Percentiles rank a stretch among this genome's conserved stretches.
These are phyloP conservation scores for Aotearoamyces nothofagi DNA, from an alignment of 2,329 filamentous ascomycete genomes.

Conservation along the genomic window DNA sequence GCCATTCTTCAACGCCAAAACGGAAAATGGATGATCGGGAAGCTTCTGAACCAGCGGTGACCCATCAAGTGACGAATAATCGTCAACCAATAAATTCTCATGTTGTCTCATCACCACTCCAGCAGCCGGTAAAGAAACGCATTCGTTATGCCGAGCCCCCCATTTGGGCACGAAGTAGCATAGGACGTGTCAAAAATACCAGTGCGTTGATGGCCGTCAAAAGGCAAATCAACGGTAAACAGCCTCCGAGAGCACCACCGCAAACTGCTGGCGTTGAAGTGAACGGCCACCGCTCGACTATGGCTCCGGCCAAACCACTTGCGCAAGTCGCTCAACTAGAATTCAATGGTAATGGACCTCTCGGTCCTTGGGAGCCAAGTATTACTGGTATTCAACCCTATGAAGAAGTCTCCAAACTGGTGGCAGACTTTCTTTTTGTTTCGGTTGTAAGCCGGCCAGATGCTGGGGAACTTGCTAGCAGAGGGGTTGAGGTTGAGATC, in stretches of 20 bases:
- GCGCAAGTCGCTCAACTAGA: constrained; percentile 5
- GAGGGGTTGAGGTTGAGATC: constrained; percentile 70
- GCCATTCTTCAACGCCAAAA: constrained; percentile 9
- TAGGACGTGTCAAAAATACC: constrained; percentile 1
- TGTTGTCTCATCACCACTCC: constrained; percentile 9
- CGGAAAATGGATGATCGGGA: constrained; percentile 17
- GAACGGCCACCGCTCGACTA: constrained; percentile 11
- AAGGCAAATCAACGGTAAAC: constrained; percentile 7
- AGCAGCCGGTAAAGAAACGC: constrained; percentile 30
- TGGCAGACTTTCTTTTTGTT: constrained; percentile 71
- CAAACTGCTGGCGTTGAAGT: constrained; percentile 11
- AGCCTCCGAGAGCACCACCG: constrained; percentile 3
- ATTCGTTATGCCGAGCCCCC: constrained; percentile 35
- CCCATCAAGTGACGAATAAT: too few relatives aligned
- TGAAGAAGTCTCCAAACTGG: constrained; percentile 56
- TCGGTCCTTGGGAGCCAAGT: constrained; percentile 48
- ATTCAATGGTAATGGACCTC: constrained; percentile 9
- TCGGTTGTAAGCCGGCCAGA: constrained; percentile 55
- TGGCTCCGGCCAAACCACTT: constrained; percentile 3
- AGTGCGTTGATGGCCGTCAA: constrained; percentile 10
- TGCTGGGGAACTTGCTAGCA: constrained; percentile 43
- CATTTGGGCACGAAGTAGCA: constrained; percentile 24
- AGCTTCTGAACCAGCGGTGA: too few relatives aligned
- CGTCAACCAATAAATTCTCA: too few relatives aligned
- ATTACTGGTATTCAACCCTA: constrained; percentile 57